phyloP scores from a whole-genome alignment of 2,329 filamentous ascomycete genomes.

The Westerdykella ornata region DNA sequence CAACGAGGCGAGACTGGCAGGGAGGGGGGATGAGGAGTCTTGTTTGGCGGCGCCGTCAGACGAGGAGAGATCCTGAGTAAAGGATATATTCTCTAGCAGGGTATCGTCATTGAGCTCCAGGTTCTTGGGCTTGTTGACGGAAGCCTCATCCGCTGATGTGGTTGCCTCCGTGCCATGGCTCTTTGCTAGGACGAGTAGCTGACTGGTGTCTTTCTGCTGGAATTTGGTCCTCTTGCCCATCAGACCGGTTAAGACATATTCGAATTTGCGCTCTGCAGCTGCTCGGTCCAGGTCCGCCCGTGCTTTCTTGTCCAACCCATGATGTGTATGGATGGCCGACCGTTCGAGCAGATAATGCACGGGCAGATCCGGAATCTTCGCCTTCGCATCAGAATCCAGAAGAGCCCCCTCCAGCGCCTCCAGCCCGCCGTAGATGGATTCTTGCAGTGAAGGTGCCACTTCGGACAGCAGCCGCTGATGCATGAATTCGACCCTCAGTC shows the following conservation, averaged over 20 bases:
- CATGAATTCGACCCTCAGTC: constrained; percentile 65
- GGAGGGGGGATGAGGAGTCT: constrained; percentile 48
- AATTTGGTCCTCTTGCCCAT: constrained; percentile 79
- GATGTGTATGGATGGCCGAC: constrained; percentile 74
- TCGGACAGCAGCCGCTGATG: constrained; percentile 63
- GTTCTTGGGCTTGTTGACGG: constrained; percentile 53
- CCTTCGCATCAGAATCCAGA: constrained; percentile 14
- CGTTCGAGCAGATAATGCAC: constrained; percentile 74
- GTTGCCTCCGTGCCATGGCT: constrained; percentile 46
- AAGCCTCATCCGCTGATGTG: constrained; percentile 8
- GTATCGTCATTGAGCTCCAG: constrained; percentile 88
- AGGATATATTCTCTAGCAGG: constrained; percentile 78
- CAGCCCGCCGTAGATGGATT: constrained; percentile 55
- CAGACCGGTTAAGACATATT: constrained; percentile 76
- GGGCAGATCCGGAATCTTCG: constrained; percentile 21
- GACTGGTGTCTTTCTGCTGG: constrained; percentile 73
- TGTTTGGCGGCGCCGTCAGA: constrained; percentile 32
- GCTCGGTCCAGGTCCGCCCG: constrained; percentile 64
- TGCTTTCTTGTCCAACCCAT: constrained; percentile 73
- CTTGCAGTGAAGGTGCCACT: constrained; percentile 53
- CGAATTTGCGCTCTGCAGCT: constrained; percentile 59
- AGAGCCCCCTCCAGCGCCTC: constrained; percentile 47
- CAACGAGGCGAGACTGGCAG: constrained; percentile 56
- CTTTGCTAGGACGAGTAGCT: constrained; percentile 83
- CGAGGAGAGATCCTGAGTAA: constrained; percentile 51